Evolutionary conservation across 495 filamentous ascomycete species (phyloP).

Genomic region (Apodospora peruviana): DNA sequence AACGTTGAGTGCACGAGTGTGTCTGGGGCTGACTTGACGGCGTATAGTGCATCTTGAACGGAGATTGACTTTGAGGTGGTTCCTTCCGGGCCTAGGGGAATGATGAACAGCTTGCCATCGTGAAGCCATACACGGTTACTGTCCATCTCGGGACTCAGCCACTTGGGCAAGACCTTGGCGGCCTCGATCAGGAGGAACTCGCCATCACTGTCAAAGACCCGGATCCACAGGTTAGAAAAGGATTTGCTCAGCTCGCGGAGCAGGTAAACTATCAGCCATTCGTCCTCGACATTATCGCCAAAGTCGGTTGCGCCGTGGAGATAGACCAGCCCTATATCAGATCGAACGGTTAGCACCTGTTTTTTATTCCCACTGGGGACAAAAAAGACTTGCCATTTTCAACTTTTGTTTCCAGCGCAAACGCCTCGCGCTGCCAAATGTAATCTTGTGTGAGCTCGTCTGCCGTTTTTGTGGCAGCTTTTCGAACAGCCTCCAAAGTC

Average conservation of each 20-base stretch:
- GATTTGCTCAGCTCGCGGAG: constrained; percentile 73
- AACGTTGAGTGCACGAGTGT: constrained; percentile 57
- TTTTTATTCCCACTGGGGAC: background rate
- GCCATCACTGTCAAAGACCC: constrained; percentile 80
- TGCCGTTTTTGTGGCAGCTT: constrained; percentile 55
- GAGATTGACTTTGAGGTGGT: constrained; percentile 42
- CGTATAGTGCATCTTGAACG: constrained; percentile 52
- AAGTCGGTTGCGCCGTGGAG: constrained; percentile 74
- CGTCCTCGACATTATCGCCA: constrained; percentile 91
- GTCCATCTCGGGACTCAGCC: constrained; percentile 89
- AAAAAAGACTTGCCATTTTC: constrained; percentile 47
- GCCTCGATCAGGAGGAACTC: constrained; percentile 95
- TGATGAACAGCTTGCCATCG: constrained; percentile 64
- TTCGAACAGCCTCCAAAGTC: constrained; percentile 65
- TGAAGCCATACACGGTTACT: constrained; percentile 82
- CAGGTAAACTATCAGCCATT: constrained; percentile 92
- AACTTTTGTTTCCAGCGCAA: constrained; percentile 53
- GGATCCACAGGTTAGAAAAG: constrained; percentile 73
- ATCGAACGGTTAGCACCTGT: no score
- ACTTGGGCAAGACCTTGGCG: constrained; percentile 77
- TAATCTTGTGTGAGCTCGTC: constrained; percentile 68
- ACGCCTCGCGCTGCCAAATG: constrained; percentile 89
- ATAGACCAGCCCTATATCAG: no score
- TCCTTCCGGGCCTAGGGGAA: constrained; percentile 43
- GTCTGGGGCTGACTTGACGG: constrained; percentile 47